Base-by-base conservation (phyloP, 2,329 filamentous ascomycete species). In the Calcarisporium arbuscula region DNA sequence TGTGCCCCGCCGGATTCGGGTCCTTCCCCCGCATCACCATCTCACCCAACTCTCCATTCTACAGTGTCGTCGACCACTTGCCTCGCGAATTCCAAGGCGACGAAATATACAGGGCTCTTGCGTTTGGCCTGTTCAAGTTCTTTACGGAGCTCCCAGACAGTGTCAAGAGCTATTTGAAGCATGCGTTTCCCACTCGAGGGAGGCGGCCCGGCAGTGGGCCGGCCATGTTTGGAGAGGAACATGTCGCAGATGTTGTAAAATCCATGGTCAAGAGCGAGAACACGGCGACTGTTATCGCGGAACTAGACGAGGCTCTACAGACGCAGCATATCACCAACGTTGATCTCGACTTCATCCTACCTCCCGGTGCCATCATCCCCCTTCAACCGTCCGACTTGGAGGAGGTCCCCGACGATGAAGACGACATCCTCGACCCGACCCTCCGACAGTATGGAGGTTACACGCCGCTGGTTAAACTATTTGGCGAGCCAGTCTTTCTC, bases 51-150 rank as follows among this genome's bases (percentile, higher is more conserved):
- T 95, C 90, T 30, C 80, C 87, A 33, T 83, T 94, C 52, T 96
- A 96, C 61, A 76, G 80, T 46, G 90, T 89, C 35, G 92, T 98
- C 58, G 81, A 85, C 56, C 80, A 89, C 57, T 74, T 98, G 28
- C 88, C 92, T 27, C 82, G 88, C 54, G 90, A 95, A 56, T 88
- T 89, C 60, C 92, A 96, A 66, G 90, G 90, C 51, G 90, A 96
- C 57, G 90, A 96, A 60, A 72, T 94, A 45, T 94, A 84, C 61
- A 81, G 92, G 29, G 92, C 83, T 14, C 72, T 98, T 36, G 92
- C 90, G 30, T 94, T 96, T 60, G 88, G 86, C 37, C 70, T 98
- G 47, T 83, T 82, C 67, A 95, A 94, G 58, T 98, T 95, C 68
- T 96, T 95, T 56, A 74, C 77, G 41, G 90, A 96, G 61, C 70